Evolutionary conservation across 768 basidiomycete genomes (phyloP).

Genomic region (Piloderma croceum): DNA sequence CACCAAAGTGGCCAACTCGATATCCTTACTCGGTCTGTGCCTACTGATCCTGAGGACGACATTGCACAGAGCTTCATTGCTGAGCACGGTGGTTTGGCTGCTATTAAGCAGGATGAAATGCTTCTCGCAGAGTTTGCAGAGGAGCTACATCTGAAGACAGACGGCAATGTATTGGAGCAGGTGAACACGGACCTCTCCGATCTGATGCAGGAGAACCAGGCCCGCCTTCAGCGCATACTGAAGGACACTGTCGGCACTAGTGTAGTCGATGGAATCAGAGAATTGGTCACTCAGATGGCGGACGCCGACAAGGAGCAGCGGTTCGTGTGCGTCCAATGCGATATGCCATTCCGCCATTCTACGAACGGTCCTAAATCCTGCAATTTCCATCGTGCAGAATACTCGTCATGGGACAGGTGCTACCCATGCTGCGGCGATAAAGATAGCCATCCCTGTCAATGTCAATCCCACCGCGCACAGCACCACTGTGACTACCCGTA

Average conservation of each 20-base stretch:
- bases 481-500: slow-evolving; percentile 41
- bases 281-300: slow-evolving; percentile 29
- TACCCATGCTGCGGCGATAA: slow-evolving; percentile 35
- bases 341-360: slow-evolving; percentile 30
- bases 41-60: slow-evolving; percentile 32
- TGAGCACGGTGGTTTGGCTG: slow-evolving; percentile 32
- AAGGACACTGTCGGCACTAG: slow-evolving; percentile 31
- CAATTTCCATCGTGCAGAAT: slow-evolving; percentile 33
- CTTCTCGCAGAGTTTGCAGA: slow-evolving; percentile 35
- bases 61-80: slow-evolving; percentile 32
- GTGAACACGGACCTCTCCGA: slow-evolving; percentile 31
- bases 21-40: slow-evolving; percentile 32
- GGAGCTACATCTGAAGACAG: slow-evolving; percentile 31
- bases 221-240: slow-evolving; percentile 23
- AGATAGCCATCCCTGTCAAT: slow-evolving; percentile 31
- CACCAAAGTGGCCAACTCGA: slow-evolving; percentile 34
- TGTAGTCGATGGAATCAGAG: slow-evolving; percentile 32
- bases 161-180: slow-evolving; percentile 37
- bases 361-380: slow-evolving; percentile 35
- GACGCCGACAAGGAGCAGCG: slow-evolving; percentile 32
- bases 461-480: slow-evolving; percentile 28
- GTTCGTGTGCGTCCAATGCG: slow-evolving; percentile 36
- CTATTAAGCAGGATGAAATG: slow-evolving; percentile 29
- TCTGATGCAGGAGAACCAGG: slow-evolving; percentile 27
- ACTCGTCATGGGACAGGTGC: slow-evolving; percentile 28